Percentiles rank a stretch among this genome's conserved stretches.
Evolutionary conservation across 305 asterid genomes (phyloP).

Genomic region (Solanum hybrid): DNA sequence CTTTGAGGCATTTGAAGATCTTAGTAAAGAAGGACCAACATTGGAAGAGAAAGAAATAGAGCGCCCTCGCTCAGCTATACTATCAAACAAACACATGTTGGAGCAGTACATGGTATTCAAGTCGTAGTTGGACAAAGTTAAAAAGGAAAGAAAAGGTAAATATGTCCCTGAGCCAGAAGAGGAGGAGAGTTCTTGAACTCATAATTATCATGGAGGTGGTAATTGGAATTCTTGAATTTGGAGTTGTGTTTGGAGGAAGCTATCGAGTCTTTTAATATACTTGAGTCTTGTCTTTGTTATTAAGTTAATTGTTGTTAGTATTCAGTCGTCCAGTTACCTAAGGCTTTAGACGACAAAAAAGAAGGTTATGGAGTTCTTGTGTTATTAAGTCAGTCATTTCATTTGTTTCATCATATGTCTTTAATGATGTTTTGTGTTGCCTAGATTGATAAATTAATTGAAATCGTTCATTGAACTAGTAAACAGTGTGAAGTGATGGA

Average conservation of each 20-base stretch:
- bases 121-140: background rate
- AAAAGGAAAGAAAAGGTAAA: background rate
- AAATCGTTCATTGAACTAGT: background rate
- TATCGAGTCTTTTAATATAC: background rate
- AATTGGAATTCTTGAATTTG: background rate
- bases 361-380: background rate
- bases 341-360: background rate
- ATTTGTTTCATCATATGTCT: background rate
- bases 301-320: background rate
- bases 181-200: background rate
- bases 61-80: background rate
- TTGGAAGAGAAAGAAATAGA: background rate
- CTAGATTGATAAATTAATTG: background rate
- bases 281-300: background rate
- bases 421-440: background rate
- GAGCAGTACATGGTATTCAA: background rate
- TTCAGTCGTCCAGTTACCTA: background rate
- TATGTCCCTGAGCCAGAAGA: background rate
- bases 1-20: background rate
- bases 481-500: background rate
- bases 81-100: background rate
- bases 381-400: background rate
- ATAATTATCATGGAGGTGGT: background rate
- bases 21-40: background rate
- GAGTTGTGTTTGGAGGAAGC: background rate